Percentiles rank a stretch among this genome's conserved stretches.
These are phyloP conservation scores for Trametes gibbosa DNA, from an alignment of 768 basidiomycete genomes.

Conservation along the genomic window DNA sequence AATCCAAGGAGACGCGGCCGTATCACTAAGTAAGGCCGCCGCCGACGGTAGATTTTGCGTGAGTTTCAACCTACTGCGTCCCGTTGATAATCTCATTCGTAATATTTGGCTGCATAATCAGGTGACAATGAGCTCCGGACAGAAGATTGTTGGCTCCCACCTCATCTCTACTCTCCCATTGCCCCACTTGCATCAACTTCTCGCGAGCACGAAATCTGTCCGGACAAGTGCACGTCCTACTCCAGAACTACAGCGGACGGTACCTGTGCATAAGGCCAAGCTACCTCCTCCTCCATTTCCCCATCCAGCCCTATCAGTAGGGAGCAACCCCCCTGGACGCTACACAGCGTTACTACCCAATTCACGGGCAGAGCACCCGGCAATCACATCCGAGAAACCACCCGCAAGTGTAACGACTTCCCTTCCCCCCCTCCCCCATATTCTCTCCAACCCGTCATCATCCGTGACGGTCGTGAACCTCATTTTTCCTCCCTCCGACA, in stretches of 20 bases:
- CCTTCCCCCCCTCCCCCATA: conserved; percentile 50
- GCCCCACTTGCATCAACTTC: conserved; percentile 38
- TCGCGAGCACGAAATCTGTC: not conserved
- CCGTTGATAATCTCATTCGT: not conserved
- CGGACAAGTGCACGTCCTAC: not conserved
- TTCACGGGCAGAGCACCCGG: not conserved
- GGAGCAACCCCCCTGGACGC: not conserved
- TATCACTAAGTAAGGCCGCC: conserved; percentile 32
- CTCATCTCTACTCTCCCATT: conserved; percentile 77
- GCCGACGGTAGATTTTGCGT: conserved; percentile 26
- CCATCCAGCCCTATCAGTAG: not conserved
- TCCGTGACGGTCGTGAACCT: conserved; percentile 89
- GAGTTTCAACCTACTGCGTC: not conserved
- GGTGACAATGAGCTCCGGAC: conserved; percentile 34
- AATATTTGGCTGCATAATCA: conserved; percentile 16
- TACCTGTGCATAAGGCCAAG: not conserved
- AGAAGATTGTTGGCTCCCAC: conserved; percentile 49
- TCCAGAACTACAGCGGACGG: not conserved
- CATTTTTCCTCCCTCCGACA: conserved; percentile 58
- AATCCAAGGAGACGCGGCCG: conserved; percentile 40
- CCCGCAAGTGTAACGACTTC: not conserved
- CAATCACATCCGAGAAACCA: not conserved
- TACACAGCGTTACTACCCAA: not conserved
- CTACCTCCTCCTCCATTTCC: not conserved
- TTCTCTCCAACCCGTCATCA: conserved; percentile 67